Percentiles rank a stretch among this genome's conserved stretches.
These are phyloP conservation scores for Xanthoceras sorbifolium DNA, from an alignment of 345 rosid genomes.

Conservation along the genomic window DNA sequence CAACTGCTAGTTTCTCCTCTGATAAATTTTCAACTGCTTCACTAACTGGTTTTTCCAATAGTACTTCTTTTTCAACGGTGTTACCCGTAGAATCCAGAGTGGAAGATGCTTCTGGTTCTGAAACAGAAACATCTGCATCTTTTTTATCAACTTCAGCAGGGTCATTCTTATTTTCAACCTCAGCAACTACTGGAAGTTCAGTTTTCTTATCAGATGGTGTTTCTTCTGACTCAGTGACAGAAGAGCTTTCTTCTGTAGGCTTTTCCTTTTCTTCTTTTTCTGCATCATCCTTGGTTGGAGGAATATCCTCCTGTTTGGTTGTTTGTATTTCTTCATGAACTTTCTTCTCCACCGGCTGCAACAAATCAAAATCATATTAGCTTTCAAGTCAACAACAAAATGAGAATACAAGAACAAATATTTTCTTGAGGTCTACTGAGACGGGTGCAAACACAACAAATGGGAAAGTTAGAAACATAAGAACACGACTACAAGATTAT, in stretches of 20 bases:
- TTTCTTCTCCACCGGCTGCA: constrained; percentile 31
- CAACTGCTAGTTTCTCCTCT: constrained; percentile 10
- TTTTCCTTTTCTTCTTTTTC: constrained; percentile 14
- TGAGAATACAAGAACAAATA: not conserved
- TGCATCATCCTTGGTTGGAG: constrained; percentile 14
- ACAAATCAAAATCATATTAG: constrained; percentile 1
- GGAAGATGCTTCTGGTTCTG: not conserved
- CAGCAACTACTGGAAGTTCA: constrained; percentile 14
- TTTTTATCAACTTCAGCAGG: not conserved
- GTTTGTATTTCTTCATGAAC: constrained; percentile 24
- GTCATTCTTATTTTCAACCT: not conserved
- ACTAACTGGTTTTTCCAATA: not conserved
- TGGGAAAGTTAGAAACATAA: not conserved
- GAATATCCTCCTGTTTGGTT: constrained; percentile 21
- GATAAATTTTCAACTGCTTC: not conserved
- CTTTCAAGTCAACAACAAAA: not conserved
- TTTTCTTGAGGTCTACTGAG: not conserved
- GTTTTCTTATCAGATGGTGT: constrained; percentile 18
- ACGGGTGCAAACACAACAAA: not conserved
- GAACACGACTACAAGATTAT: not conserved
- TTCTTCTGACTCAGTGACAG: constrained; percentile 3
- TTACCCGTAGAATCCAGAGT: not conserved
- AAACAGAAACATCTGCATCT: not conserved
- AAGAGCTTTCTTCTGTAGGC: constrained; percentile 5
- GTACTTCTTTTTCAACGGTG: not conserved